phyloP scores from a whole-genome alignment of 345 rosid species.

The Boechera retrofracta region DNA sequence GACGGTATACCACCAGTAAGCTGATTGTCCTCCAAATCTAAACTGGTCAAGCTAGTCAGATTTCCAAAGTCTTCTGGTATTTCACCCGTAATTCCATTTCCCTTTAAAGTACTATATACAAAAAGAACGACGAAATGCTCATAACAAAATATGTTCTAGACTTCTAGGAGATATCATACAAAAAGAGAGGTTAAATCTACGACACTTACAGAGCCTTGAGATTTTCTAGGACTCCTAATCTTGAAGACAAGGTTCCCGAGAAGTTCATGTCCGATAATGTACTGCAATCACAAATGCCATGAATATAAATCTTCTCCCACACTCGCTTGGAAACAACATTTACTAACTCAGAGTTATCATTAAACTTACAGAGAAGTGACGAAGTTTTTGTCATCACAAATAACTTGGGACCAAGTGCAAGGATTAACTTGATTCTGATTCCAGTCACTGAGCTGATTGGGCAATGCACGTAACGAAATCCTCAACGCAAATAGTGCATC shows the following conservation, averaged over 20 bases:
- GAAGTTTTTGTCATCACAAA: slow-evolving; percentile 55
- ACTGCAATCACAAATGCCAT: slow-evolving; percentile 53
- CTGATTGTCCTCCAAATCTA: slow-evolving; percentile 88
- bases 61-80: slow-evolving; percentile 92
- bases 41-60: slow-evolving; percentile 74
- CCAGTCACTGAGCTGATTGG: slow-evolving; percentile 72
- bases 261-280: slow-evolving; percentile 80
- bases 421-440: slow-evolving; percentile 84
- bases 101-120: slow-evolving; percentile 77
- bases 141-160: slow-evolving; percentile 5
- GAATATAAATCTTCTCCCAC: neutral
- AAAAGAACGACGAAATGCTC: slow-evolving; percentile 21
- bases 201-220: slow-evolving; percentile 78
- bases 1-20: slow-evolving; percentile 83
- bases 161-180: neutral
- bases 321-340: neutral
- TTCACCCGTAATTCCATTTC: slow-evolving; percentile 82
- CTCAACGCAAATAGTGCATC: slow-evolving; percentile 69
- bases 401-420: slow-evolving; percentile 90
- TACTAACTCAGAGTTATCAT: neutral
- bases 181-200: neutral
- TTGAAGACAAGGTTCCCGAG: slow-evolving; percentile 76
- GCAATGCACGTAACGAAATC: slow-evolving; percentile 57
- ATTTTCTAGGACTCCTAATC: slow-evolving; percentile 61
- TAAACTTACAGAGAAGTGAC: slow-evolving; percentile 79